Evolutionary conservation across 805 yeast genomes (phyloP).

Genomic region (Pichia paraexigua): DNA sequence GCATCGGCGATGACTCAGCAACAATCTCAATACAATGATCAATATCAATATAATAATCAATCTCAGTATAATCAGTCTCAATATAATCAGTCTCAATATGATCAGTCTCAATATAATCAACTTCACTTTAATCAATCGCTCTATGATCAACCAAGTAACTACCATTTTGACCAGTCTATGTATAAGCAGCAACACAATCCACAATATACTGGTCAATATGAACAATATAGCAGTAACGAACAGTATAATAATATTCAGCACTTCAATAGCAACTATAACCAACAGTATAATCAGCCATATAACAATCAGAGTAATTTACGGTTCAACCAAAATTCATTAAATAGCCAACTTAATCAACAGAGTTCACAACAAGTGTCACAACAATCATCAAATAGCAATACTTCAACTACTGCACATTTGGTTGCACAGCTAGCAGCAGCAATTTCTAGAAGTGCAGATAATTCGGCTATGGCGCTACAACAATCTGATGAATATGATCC

Average conservation of each 20-base stretch:
- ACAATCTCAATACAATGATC: constrained; percentile 9
- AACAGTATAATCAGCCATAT: constrained; percentile 11
- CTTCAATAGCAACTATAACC: background rate
- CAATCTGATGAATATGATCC: background rate
- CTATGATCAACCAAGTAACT: no score
- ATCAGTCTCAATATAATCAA: constrained; percentile 4
- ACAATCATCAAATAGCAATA: background rate
- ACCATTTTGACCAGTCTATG: background rate
- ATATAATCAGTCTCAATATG: background rate
- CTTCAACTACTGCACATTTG: constrained; percentile 4
- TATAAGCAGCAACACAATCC: constrained; percentile 5
- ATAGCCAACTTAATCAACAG: background rate
- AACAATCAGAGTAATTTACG: constrained; percentile 17
- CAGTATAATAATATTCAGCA: constrained; percentile 5
- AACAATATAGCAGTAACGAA: constrained; percentile 4
- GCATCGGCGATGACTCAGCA: constrained; percentile 8
- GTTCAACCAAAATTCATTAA: constrained; percentile 10
- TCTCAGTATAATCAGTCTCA: constrained; percentile 1
- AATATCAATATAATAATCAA: background rate
- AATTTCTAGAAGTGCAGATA: constrained; percentile 2
- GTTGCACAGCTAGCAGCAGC: constrained; percentile 13
- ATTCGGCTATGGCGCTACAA: background rate
- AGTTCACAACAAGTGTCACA: constrained; percentile 9
- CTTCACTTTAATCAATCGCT: background rate
- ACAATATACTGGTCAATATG: constrained; percentile 2